A percentile compares a stretch with the other conserved stretches of the same genome.
These are phyloP conservation scores for Prunus mira DNA, from an alignment of 306 rosid genomes.

Conservation along the genomic window DNA sequence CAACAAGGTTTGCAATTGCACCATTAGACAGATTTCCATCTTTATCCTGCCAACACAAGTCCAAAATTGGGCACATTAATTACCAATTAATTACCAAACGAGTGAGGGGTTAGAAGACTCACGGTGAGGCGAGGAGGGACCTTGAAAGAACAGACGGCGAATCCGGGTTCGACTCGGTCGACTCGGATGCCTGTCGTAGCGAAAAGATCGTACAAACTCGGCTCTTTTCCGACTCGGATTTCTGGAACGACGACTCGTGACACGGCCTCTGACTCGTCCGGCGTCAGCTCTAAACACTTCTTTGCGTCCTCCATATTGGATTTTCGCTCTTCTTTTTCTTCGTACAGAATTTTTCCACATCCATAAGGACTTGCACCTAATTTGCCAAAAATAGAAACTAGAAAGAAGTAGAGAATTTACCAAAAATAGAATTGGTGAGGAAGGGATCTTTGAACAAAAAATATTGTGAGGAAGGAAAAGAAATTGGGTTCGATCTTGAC, in stretches of 20 bases:
- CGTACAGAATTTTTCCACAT: too few relatives aligned
- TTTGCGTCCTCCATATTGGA: constrained; percentile 42
- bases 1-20: constrained; percentile 77
- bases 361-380: too few relatives aligned
- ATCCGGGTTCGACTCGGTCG: constrained; percentile 67
- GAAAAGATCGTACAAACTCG: constrained; percentile 50
- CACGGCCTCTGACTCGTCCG: constrained; percentile 37
- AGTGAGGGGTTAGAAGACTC: background rate
- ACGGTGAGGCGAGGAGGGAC: constrained; percentile 82
- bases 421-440: too few relatives aligned
- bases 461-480: too few relatives aligned
- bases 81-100: background rate
- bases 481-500: too few relatives aligned
- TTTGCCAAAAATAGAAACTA: too few relatives aligned
- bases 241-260: constrained; percentile 44
- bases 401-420: too few relatives aligned
- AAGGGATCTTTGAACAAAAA: too few relatives aligned
- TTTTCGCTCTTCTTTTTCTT: background rate
- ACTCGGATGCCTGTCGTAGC: constrained; percentile 65
- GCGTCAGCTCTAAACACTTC: constrained; percentile 34
- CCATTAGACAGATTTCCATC: constrained; percentile 60
- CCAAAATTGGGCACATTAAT: background rate
- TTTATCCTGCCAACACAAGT: constrained; percentile 45
- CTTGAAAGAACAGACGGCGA: constrained; percentile 54
- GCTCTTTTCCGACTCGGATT: constrained; percentile 9